Evolutionary conservation across 345 rosid species (phyloP).

Genomic region (Salix exigua): DNA sequence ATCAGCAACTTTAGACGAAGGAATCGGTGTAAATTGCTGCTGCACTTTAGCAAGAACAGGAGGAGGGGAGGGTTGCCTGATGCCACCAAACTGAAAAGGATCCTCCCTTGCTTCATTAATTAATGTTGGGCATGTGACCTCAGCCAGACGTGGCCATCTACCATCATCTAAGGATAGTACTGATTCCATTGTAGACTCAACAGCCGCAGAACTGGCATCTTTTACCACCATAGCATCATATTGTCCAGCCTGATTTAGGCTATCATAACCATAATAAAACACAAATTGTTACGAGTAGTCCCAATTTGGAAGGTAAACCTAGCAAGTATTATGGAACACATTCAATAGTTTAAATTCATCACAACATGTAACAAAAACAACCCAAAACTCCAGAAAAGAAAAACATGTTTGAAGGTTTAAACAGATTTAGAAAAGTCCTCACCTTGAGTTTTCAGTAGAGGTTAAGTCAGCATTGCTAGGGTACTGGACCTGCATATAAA

Average conservation of each 20-base stretch:
- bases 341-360: neutral
- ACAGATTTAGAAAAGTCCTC: constrained; percentile 4
- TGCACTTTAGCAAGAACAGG: constrained; percentile 88
- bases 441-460: constrained; percentile 51
- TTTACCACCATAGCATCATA: constrained; percentile 35
- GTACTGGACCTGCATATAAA: constrained; percentile 62
- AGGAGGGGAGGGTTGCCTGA: constrained; percentile 87
- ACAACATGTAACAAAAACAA: neutral
- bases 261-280: constrained; percentile 27
- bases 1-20: constrained; percentile 94
- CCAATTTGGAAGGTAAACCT: neutral
- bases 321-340: neutral
- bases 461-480: constrained; percentile 60
- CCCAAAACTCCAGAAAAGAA: neutral
- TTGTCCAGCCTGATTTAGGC: constrained; percentile 47
- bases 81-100: constrained; percentile 69
- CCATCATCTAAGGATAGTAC: constrained; percentile 94
- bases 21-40: constrained; percentile 55
- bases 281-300: constrained; percentile 25
- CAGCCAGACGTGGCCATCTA: constrained; percentile 57
- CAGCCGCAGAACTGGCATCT: constrained; percentile 41
- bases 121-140: constrained; percentile 42
- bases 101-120: constrained; percentile 60
- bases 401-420: neutral
- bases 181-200: constrained; percentile 58